Evolutionary conservation across 2,329 filamentous ascomycete genomes (phyloP).

Genomic region (Colletotrichum sojae): DNA sequence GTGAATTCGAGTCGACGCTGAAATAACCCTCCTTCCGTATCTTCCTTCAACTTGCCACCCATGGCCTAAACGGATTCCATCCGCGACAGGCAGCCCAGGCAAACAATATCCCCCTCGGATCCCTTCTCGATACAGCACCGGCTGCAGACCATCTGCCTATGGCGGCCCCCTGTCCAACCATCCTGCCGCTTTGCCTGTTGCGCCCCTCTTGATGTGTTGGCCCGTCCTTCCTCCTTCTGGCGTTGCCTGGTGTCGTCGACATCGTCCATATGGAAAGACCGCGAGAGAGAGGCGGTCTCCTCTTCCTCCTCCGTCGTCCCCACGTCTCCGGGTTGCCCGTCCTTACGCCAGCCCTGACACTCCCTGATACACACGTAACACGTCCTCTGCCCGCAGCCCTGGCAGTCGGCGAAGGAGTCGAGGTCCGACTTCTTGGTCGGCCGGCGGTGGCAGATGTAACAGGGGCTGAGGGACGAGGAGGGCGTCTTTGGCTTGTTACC

Average conservation of each 20-base stretch:
- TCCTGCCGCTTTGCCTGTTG: slow-evolving; percentile 18
- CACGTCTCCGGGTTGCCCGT: slow-evolving; percentile 40
- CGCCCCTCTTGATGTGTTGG: slow-evolving; percentile 4
- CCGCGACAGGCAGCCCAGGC: slow-evolving; percentile 71
- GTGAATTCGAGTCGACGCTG: slow-evolving; percentile 11
- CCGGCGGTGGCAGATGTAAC: slow-evolving; percentile 77
- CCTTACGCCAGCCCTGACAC: slow-evolving; percentile 65
- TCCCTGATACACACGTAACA: slow-evolving; percentile 79
- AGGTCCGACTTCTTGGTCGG: slow-evolving; percentile 76
- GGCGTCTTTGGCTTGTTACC: slow-evolving; percentile 36
- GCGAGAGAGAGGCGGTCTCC: slow-evolving; percentile 48
- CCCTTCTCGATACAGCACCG: slow-evolving; percentile 78
- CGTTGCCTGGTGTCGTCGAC: slow-evolving; percentile 52
- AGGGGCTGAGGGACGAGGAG: slow-evolving; percentile 62
- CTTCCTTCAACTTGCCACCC: neutral
- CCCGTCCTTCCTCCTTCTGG: slow-evolving; percentile 30
- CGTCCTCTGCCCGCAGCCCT: slow-evolving; percentile 72
- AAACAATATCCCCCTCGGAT: slow-evolving; percentile 75
- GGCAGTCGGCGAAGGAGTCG: slow-evolving; percentile 76
- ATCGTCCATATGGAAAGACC: slow-evolving; percentile 67
- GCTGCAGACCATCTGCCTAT: slow-evolving; percentile 73
- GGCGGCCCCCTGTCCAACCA: slow-evolving; percentile 59
- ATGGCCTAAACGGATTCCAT: slow-evolving; percentile 55
- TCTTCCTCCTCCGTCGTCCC: slow-evolving; percentile 26
- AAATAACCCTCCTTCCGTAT: neutral